Percentiles rank a stretch among this genome's conserved stretches.
Evolutionary conservation across 257 asterid species (phyloP).

Genomic region (Hygrophila difformis): DNA sequence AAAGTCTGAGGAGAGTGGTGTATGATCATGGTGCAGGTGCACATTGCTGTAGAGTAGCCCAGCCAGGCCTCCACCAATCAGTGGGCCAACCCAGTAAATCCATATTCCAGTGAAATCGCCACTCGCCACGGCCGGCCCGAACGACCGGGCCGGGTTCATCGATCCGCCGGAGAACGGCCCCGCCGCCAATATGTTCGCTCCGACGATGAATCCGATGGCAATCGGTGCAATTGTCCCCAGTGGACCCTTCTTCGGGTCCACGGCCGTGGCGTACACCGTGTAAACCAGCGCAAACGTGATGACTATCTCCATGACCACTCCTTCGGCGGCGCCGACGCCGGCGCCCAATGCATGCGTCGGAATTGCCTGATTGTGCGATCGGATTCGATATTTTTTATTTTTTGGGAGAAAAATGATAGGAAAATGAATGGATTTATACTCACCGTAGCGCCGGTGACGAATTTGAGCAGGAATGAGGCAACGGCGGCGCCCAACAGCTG

Average conservation of each 20-base stretch:
- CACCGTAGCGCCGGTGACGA: conserved; percentile 88
- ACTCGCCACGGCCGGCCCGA: conserved; percentile 59
- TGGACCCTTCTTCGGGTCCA: conserved; percentile 70
- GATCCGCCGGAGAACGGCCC: conserved; percentile 82
- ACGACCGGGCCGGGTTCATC: conserved; percentile 79
- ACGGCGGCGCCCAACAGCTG: conserved; percentile 70
- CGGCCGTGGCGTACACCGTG: conserved; percentile 79
- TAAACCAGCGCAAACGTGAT: conserved; percentile 65
- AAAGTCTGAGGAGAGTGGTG: background rate
- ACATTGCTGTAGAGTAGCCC: conserved; percentile 27
- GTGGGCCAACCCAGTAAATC: conserved; percentile 81
- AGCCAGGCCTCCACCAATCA: conserved; percentile 72
- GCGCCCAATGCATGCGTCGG: background rate
- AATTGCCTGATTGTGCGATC: background rate
- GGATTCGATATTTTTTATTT: too few species aligned
- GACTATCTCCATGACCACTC: conserved; percentile 35
- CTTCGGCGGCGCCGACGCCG: background rate
- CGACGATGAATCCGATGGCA: conserved; percentile 71
- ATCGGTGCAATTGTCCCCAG: conserved; percentile 63
- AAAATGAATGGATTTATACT: background rate
- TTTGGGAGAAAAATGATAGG: too few species aligned
- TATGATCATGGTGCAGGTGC: background rate
- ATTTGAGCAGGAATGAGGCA: conserved; percentile 50
- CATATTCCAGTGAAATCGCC: conserved; percentile 46
- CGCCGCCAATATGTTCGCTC: conserved; percentile 67